Percentiles rank a stretch among this genome's conserved stretches.
phyloP scores from a whole-genome alignment of 345 rosid genomes.

The Salix purpurea region DNA sequence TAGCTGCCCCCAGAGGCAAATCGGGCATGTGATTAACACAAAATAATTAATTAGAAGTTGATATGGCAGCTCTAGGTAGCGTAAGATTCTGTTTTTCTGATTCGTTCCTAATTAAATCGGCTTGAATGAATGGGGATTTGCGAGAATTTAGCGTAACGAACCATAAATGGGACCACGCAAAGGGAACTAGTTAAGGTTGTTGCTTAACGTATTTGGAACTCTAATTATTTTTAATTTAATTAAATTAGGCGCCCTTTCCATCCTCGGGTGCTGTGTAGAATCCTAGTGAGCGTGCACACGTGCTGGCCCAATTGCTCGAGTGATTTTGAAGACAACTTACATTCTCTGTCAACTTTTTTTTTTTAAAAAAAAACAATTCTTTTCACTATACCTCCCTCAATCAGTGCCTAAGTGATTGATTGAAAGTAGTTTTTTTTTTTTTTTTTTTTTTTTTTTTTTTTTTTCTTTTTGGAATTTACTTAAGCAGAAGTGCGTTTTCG shows the following conservation, averaged over 20 bases:
- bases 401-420: neutral
- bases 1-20: too few species aligned
- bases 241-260: neutral
- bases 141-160: slow-evolving; percentile 98
- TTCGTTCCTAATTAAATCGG: neutral
- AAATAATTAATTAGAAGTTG: neutral
- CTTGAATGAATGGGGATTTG: slow-evolving; percentile 47
- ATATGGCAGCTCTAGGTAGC: slow-evolving; percentile 10
- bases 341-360: slow-evolving; percentile 33
- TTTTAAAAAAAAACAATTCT: neutral
- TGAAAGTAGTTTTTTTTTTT: neutral
- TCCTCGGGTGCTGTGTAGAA: slow-evolving; percentile 4
- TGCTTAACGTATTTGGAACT: slow-evolving; percentile 69
- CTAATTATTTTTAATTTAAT: neutral
- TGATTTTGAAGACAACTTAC: slow-evolving; percentile 52
- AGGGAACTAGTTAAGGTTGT: slow-evolving; percentile 30
- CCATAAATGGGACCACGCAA: slow-evolving; percentile 49
- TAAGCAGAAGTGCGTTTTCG: too few species aligned
- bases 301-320: slow-evolving; percentile 44
- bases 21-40: neutral
- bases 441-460: too few species aligned
- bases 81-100: slow-evolving; percentile 2
- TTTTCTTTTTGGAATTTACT: neutral
- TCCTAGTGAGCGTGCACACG: slow-evolving; percentile 32
- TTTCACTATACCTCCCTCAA: neutral